phyloP scores from a whole-genome alignment of 1,284 basidiomycete species.

The Vanrija humicola region DNA sequence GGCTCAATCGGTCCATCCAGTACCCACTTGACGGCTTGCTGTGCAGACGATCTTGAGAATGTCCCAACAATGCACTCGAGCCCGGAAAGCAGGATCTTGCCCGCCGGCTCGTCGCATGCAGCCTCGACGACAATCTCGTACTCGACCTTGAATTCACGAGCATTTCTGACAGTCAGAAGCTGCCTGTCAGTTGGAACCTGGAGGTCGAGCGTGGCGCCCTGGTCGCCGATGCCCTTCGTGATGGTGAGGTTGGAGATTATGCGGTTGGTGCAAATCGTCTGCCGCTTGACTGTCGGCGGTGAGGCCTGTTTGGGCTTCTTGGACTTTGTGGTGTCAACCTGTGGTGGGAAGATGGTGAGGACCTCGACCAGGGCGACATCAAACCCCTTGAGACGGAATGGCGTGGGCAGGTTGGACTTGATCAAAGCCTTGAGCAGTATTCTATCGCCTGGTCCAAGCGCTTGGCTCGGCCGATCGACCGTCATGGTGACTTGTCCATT shows the following conservation, averaged over 20 bases:
- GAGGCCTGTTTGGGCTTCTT: constrained; percentile 53
- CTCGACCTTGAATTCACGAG: constrained; percentile 72
- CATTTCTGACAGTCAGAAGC: constrained; percentile 69
- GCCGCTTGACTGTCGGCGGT: constrained; percentile 61
- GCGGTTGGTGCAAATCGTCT: not conserved
- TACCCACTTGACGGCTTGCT: constrained; percentile 42
- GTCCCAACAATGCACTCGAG: constrained; percentile 52
- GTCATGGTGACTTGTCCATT: constrained; percentile 64
- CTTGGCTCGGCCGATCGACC: constrained; percentile 64
- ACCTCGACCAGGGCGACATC: constrained; percentile 73
- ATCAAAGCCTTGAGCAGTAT: constrained; percentile 66
- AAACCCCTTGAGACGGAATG: constrained; percentile 73
- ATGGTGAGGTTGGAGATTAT: not conserved
- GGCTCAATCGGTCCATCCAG: not conserved
- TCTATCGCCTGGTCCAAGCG: constrained; percentile 78
- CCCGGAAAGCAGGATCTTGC: constrained; percentile 60
- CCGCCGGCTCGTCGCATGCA: constrained; percentile 60
- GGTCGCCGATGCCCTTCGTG: constrained; percentile 59
- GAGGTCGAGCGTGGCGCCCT: constrained; percentile 65
- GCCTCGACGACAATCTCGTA: constrained; percentile 73
- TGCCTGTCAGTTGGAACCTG: constrained; percentile 65
- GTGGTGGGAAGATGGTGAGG: constrained; percentile 48
- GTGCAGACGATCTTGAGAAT: constrained; percentile 29
- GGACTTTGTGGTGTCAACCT: constrained; percentile 1
- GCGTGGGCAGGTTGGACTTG: constrained; percentile 50